phyloP scores from a whole-genome alignment of 257 asterid genomes.

The Orobanche coerulescens region DNA sequence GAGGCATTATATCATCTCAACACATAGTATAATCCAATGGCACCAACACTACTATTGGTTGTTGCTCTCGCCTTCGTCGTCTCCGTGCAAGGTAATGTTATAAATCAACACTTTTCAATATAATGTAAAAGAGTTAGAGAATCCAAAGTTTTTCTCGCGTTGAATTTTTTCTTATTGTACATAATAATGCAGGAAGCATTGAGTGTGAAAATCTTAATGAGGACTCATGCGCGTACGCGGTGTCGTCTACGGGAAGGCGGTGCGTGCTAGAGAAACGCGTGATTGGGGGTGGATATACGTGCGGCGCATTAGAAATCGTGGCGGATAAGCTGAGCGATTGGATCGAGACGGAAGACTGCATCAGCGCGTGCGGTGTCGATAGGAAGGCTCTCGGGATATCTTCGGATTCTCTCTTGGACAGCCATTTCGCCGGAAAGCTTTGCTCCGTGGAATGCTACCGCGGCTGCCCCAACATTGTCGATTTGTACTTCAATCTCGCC shows the following conservation, averaged over 20 bases:
- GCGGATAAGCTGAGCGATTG: slow-evolving; percentile 38
- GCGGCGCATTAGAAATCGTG: slow-evolving; percentile 54
- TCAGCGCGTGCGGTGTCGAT: slow-evolving; percentile 51
- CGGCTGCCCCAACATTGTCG: slow-evolving; percentile 58
- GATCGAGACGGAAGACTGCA: slow-evolving; percentile 63
- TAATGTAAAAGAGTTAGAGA: no score
- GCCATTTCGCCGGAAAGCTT: slow-evolving; percentile 41
- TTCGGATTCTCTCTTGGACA: slow-evolving; percentile 60
- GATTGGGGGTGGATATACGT: slow-evolving; percentile 37
- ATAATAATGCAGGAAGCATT: slow-evolving; percentile 34
- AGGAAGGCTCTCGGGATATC: slow-evolving; percentile 69
- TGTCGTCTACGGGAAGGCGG: slow-evolving; percentile 50
- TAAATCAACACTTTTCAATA: neutral
- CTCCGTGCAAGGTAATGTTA: slow-evolving; percentile 13
- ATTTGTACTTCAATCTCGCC: slow-evolving; percentile 80
- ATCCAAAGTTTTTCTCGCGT: no score
- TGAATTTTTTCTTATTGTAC: no score
- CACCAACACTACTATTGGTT: slow-evolving; percentile 26
- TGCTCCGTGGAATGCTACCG: slow-evolving; percentile 58
- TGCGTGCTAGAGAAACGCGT: slow-evolving; percentile 67
- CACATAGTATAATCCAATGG: slow-evolving; percentile 26
- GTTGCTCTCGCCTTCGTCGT: slow-evolving; percentile 25
- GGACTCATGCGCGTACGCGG: slow-evolving; percentile 55
- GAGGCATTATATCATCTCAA: neutral
- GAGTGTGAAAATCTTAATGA: slow-evolving; percentile 39